phyloP scores from a whole-genome alignment of 352 stramenopile species.

The Phytophthora pini region DNA sequence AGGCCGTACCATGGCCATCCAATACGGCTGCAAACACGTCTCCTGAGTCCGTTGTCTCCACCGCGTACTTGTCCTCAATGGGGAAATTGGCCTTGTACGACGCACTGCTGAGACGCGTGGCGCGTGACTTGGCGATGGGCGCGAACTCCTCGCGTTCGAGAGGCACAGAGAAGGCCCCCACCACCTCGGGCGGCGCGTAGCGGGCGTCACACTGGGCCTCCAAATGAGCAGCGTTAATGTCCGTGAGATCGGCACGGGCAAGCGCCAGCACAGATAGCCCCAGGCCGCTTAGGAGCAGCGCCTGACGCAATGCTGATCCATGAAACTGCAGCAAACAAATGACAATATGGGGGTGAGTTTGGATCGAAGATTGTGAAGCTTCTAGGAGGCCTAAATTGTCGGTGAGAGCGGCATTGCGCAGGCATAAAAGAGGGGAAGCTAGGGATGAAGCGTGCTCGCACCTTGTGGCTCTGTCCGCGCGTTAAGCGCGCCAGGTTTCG shows the following conservation, averaged over 20 bases:
- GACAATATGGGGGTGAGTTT: conserved; percentile 12
- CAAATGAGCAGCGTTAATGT: conserved; percentile 19
- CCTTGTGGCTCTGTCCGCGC: conserved; percentile 40
- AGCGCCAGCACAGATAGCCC: conserved; percentile 57
- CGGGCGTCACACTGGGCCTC: conserved; percentile 63
- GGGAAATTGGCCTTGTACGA: conserved; percentile 77
- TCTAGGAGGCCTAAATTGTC: conserved; percentile 2
- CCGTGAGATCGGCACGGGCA: conserved; percentile 38
- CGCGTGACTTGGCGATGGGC: conserved; percentile 50
- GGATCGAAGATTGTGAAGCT: conserved; percentile 6
- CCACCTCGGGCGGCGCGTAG: conserved; percentile 51
- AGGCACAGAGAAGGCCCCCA: conserved; percentile 55
- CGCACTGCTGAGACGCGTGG: conserved; percentile 56
- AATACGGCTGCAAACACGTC: conserved; percentile 90
- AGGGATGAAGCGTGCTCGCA: conserved; percentile 5
- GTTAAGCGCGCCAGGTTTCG: conserved; percentile 37
- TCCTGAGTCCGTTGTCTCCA: conserved; percentile 69
- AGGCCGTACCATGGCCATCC: conserved; percentile 86
- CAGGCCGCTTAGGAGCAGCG: conserved; percentile 55
- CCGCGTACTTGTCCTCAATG: conserved; percentile 86
- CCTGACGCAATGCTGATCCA: conserved; percentile 45
- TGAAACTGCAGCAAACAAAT: conserved; percentile 22
- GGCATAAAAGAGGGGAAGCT: neutral
- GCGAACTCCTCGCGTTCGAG: conserved; percentile 63
- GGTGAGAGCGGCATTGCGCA: neutral